Base-by-base conservation (phyloP, 768 basidiomycete genomes). In the Mrakia blollopis region DNA sequence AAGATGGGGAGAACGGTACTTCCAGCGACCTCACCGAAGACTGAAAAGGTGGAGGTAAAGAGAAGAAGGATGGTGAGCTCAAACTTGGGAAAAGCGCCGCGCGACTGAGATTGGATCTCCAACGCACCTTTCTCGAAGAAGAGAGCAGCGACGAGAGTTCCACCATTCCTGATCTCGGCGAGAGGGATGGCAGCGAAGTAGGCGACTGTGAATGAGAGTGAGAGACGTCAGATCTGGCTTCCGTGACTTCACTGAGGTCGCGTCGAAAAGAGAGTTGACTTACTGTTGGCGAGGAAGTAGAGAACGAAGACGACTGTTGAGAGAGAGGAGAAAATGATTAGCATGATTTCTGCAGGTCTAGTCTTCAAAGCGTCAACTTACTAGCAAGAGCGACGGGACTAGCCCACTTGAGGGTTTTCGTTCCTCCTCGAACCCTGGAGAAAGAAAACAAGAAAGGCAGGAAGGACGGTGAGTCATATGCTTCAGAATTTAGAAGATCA, bases 111-210 rank as follows among this genome's bases (percentile, higher is more conserved):
- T 11, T 11, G 39, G 11, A 50, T 50, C 47, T 18, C 14, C 3
- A 57, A 57, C 57, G 25, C 23, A 57, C 57, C 57, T 82, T 90
- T 90, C 68, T 91, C 86, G 81, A 92, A 92, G 83, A 91, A 92
- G 44, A 91, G 81, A 0, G 91, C 90, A 3, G 89, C 91, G n/a
- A 90, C 87, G 71, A 91, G 89, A 28, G 87, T 85, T 3, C 88
- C 86, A 54, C 90, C 89, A n/a, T 83, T 85, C 1, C 90, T 81
- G 60, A 92, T 91, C 78, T 91, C 90, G 10, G 85, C 83, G 81
- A 89, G 91, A 16, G 89, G 88, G 4, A 92, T 89, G 6, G 89
- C 91, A 0, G 89, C 73, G 41, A 74, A 91, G 81, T 91, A 92
- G 8, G 91, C 90, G 11, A 91, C 80, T 50, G 47, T 50, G 18